Conservation (phyloP, 768 basidiomycete genomes). For the Symmetrospora coprosmae region DNA sequence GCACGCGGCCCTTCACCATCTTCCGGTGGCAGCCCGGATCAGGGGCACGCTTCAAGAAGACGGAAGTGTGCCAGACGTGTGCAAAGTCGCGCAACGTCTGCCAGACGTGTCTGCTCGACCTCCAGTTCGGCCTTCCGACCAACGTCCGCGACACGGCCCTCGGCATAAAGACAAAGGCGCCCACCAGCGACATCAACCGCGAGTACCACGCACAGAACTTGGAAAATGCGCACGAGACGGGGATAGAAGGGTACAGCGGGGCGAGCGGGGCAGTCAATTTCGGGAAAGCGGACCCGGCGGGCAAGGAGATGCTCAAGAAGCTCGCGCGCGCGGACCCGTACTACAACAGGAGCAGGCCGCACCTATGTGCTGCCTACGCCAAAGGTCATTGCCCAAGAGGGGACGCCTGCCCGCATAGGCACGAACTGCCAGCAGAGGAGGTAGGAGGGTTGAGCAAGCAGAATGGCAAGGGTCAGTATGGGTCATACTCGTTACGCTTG, state of each 20-base stretch:
- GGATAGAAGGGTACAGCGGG: conserved; percentile 22
- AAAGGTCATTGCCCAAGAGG: conserved; percentile 93
- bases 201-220: conserved; percentile 89
- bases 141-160: conserved; percentile 95
- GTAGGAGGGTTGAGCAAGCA: too few relatives aligned
- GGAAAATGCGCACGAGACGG: conserved; percentile 44
- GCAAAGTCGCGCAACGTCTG: conserved; percentile 64
- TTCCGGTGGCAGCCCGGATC: conserved; percentile 96
- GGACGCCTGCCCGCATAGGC: conserved; percentile 79
- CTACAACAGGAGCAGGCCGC: conserved; percentile 89
- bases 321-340: conserved; percentile 89
- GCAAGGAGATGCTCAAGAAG: conserved; percentile 92
- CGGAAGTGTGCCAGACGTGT: conserved; percentile 92
- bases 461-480: conserved; percentile 53
- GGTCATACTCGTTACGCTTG: too few relatives aligned
- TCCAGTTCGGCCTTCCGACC: conserved; percentile 88
- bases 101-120: conserved; percentile 90
- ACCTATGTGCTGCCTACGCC: conserved; percentile 83
- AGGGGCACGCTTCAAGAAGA: conserved; percentile 87
- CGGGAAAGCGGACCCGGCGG: conserved; percentile 40
- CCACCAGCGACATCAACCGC: conserved; percentile 91
- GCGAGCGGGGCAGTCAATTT: conserved; percentile 31
- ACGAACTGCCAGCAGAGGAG: conserved; percentile 81
- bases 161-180: conserved; percentile 61
- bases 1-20: conserved; percentile 59